A percentile compares a stretch with the other conserved stretches of the same genome.
phyloP scores from a whole-genome alignment of 208 protist species.

The Lotmaria passim region DNA sequence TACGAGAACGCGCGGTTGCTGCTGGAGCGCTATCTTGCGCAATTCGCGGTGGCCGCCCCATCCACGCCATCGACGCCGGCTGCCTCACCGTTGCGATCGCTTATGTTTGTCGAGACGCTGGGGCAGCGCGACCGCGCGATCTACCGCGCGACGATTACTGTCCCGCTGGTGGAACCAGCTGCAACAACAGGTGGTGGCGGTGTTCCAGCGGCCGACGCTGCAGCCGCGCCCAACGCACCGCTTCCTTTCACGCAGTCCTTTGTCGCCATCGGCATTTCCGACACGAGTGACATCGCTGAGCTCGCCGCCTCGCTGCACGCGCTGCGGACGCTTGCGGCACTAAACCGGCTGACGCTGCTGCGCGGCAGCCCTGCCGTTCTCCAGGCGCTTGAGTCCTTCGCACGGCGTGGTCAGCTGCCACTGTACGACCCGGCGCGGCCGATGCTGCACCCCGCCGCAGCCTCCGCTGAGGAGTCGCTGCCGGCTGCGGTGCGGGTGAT shows the following conservation, averaged over 20 bases:
- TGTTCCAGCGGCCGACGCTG: not conserved
- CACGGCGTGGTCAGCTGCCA: conserved; percentile 5
- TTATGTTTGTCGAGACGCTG: conserved; percentile 72
- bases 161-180: conserved; percentile 41
- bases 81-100: conserved; percentile 14
- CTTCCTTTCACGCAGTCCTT: conserved; percentile 43
- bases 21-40: conserved; percentile 60
- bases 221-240: not conserved
- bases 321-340: conserved; percentile 46
- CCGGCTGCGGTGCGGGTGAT: conserved; percentile 31
- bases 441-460: conserved; percentile 4
- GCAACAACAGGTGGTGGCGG: not conserved
- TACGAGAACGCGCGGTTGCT: conserved; percentile 37
- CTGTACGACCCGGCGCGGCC: conserved; percentile 13
- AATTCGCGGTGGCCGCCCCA: conserved; percentile 10
- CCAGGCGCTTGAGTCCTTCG: conserved; percentile 29
- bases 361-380: not conserved
- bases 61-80: not conserved
- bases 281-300: conserved; percentile 54
- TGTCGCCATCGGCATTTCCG: conserved; percentile 79
- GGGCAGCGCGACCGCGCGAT: conserved; percentile 59
- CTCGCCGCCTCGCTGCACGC: conserved; percentile 80
- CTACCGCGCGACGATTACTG: conserved; percentile 77
- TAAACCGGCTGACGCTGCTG: conserved; percentile 41
- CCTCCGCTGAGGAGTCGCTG: conserved; percentile 12